Percentiles rank a stretch among this genome's conserved stretches.
These are phyloP conservation scores for Penicillium concentricum DNA, from an alignment of 2,329 filamentous ascomycete species.

Conservation along the genomic window DNA sequence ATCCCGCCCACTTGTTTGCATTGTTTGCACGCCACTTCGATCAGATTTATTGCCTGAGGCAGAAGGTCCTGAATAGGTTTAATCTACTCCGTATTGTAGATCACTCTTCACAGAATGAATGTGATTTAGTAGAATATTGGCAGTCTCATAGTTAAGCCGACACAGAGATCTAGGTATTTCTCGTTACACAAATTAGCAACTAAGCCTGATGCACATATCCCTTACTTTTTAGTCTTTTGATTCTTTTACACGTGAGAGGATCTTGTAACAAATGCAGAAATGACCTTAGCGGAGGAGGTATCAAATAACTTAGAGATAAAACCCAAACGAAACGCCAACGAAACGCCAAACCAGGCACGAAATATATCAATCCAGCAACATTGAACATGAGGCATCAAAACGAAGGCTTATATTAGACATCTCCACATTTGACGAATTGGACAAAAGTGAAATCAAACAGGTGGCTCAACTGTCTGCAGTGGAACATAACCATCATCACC, in stretches of 20 bases:
- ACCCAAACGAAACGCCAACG: background rate
- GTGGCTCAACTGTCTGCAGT: slow-evolving; percentile 45
- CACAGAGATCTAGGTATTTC: background rate
- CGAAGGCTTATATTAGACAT: background rate
- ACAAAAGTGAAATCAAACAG: slow-evolving; percentile 17
- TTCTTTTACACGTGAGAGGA: background rate
- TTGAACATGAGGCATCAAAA: slow-evolving; percentile 2
- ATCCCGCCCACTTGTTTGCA: slow-evolving; percentile 23
- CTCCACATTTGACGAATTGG: background rate
- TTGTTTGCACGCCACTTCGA: slow-evolving; percentile 16
- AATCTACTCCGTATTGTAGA: background rate
- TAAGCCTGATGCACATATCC: no score
- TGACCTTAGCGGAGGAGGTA: slow-evolving; percentile 15
- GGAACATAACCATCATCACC: slow-evolving; percentile 47
- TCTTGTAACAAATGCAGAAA: slow-evolving; percentile 1
- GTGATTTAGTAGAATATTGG: background rate
- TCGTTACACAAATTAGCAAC: background rate
- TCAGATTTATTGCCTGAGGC: background rate
- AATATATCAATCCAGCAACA: background rate
- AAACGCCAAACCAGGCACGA: background rate
- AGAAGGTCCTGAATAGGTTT: background rate
- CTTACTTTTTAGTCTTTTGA: background rate
- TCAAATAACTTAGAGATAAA: slow-evolving; percentile 8
- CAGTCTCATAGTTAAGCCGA: background rate
- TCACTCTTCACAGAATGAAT: background rate